Percentiles rank a stretch among this genome's conserved stretches.
Evolutionary conservation across 768 basidiomycete genomes (phyloP).

Genomic region (Pholiota molesta): DNA sequence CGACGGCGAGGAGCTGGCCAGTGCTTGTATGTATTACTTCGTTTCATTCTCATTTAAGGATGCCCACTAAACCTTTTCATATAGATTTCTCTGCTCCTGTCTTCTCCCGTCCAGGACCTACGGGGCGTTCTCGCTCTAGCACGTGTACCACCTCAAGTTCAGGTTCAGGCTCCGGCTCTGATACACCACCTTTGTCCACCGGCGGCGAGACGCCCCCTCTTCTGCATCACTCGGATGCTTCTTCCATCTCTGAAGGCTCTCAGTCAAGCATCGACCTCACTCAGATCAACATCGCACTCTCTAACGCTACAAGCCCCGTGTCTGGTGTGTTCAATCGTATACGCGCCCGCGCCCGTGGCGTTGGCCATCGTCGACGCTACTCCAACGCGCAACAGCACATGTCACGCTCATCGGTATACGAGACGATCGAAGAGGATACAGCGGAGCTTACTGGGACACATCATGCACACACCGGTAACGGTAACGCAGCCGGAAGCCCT

Average conservation of each 20-base stretch:
- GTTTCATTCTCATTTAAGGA: conserved; percentile 16
- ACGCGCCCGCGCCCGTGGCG: conserved; percentile 58
- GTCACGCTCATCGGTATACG: conserved; percentile 72
- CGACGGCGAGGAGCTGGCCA: conserved; percentile 63
- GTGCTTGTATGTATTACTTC: conserved; percentile 47
- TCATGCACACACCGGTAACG: not conserved
- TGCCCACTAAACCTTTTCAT: not conserved
- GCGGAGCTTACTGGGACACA: conserved; percentile 25
- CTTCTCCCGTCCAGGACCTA: conserved; percentile 60
- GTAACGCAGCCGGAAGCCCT: conserved; percentile 5
- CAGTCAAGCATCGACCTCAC: conserved; percentile 78
- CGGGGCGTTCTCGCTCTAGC: conserved; percentile 62
- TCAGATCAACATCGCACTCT: conserved; percentile 57
- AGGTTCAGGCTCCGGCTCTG: conserved; percentile 42
- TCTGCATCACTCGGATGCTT: conserved; percentile 62
- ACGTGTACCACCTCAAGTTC: conserved; percentile 68
- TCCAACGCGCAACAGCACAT: conserved; percentile 54
- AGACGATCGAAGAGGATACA: conserved; percentile 78
- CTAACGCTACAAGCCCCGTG: conserved; percentile 55
- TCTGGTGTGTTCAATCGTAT: conserved; percentile 45
- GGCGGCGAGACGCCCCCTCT: conserved; percentile 68
- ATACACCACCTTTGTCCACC: conserved; percentile 8
- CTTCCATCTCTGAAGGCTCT: conserved; percentile 71
- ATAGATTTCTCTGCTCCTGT: conserved; percentile 50
- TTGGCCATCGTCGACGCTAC: conserved; percentile 72